phyloP scores from a whole-genome alignment of 208 protist genomes.

The Acanthamoeba culbertsoni region DNA sequence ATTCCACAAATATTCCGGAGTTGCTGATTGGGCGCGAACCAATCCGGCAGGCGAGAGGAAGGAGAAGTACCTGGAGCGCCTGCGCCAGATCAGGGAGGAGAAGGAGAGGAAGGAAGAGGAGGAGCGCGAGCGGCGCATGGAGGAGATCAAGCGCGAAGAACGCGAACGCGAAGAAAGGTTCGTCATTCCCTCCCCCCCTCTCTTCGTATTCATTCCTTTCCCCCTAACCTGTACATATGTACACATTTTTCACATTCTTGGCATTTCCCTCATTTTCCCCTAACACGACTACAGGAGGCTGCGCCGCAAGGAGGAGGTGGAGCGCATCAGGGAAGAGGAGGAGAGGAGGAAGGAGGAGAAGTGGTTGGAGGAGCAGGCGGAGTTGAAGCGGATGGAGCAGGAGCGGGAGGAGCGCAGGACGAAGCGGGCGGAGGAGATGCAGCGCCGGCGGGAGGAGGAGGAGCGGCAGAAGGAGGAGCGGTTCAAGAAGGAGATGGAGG shows the following conservation, averaged over 20 bases:
- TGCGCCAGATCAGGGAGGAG: neutral
- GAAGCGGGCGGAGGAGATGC: neutral
- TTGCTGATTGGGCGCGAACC: neutral
- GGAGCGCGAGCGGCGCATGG: neutral
- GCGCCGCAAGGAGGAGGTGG: neutral
- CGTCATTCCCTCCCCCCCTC: too few species aligned
- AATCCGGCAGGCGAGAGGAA: neutral
- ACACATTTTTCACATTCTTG: neutral
- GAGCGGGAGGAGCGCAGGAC: neutral
- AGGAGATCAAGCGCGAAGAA: constrained; percentile 35
- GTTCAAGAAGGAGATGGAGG: neutral
- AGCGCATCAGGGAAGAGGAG: neutral
- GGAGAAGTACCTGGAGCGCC: constrained; percentile 9
- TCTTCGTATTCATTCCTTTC: neutral
- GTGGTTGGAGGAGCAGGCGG: neutral
- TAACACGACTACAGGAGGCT: neutral
- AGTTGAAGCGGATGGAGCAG: neutral
- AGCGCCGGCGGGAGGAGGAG: neutral
- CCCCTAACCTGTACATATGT: neutral
- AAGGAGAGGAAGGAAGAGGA: neutral
- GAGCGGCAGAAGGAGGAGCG: neutral
- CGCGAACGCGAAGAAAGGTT: neutral
- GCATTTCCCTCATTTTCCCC: too few species aligned
- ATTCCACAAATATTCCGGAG: too few species aligned
- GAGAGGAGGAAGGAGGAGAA: neutral